Percentiles rank a stretch among this genome's conserved stretches.
These are phyloP conservation scores for Monosporascus sp. DNA, from an alignment of 2,329 filamentous ascomycete genomes.

Conservation along the genomic window DNA sequence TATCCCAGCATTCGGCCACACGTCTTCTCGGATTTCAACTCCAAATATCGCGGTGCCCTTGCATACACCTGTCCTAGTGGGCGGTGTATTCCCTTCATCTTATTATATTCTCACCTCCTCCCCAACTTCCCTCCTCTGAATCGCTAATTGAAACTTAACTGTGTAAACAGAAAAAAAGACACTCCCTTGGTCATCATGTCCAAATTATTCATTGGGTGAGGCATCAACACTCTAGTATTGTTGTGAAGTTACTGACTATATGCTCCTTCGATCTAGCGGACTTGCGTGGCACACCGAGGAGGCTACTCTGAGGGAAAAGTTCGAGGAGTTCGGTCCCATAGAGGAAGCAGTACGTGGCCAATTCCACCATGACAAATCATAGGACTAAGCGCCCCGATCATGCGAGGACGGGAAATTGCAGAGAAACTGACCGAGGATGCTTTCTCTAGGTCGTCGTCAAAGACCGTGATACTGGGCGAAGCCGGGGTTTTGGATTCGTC, in stretches of 20 bases:
- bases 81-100: too few relatives aligned
- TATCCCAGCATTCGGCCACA: neutral
- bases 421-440: too few relatives aligned
- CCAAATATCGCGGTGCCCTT: neutral
- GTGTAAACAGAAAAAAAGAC: constrained; percentile 5
- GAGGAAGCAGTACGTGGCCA: constrained; percentile 82
- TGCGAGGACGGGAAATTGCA: neutral
- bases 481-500: constrained; percentile 96
- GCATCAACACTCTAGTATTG: constrained; percentile 8
- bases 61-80: neutral
- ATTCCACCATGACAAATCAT: constrained; percentile 7
- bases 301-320: constrained; percentile 77
- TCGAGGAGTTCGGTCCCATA: constrained; percentile 83
- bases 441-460: constrained; percentile 81
- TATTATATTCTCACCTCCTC: neutral
- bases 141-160: constrained; percentile 6
- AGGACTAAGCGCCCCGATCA: neutral
- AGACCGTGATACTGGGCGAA: constrained; percentile 93
- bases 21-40: neutral
- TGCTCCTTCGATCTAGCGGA: constrained; percentile 53
- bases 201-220: constrained; percentile 93
- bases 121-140: neutral
- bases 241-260: constrained; percentile 4
- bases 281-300: constrained; percentile 99
- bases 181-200: constrained; percentile 56